Evolutionary conservation across 2,329 filamentous ascomycete species (phyloP).

Genomic region (Exophiala lecanii-corni): DNA sequence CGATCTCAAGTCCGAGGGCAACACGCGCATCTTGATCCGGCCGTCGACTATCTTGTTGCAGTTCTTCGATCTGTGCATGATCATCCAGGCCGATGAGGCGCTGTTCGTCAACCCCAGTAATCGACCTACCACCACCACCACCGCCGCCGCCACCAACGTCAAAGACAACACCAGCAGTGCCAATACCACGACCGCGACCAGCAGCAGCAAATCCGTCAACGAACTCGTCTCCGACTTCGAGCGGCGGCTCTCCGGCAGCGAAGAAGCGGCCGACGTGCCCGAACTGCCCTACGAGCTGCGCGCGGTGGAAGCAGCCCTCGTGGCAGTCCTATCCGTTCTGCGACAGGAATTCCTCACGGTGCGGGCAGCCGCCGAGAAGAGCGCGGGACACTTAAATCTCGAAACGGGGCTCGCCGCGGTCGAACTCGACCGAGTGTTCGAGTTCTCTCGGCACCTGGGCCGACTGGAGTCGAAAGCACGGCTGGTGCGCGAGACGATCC

Average conservation of each 20-base stretch:
- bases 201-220: conserved; percentile 20
- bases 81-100: conserved; percentile 32
- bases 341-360: conserved; percentile 28
- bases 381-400: conserved; percentile 10
- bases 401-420: conserved; percentile 15
- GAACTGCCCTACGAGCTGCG: conserved; percentile 33
- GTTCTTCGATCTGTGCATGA: conserved; percentile 34
- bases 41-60: conserved; percentile 33
- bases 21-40: conserved; percentile 34
- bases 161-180: conserved; percentile 10
- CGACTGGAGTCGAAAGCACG: conserved; percentile 33
- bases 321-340: conserved; percentile 32
- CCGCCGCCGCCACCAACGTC: too few relatives aligned
- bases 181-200: too few relatives aligned
- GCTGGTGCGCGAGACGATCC: conserved; percentile 32
- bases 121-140: conserved; percentile 9
- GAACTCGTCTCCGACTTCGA: conserved; percentile 30
- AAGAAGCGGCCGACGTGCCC: conserved; percentile 20
- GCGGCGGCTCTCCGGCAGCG: conserved; percentile 22
- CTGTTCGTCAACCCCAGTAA: conserved; percentile 28
- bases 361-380: conserved; percentile 11
- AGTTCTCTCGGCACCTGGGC: conserved; percentile 27
- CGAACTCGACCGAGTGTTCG: conserved; percentile 29
- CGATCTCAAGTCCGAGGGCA: conserved; percentile 32
- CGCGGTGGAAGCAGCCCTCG: conserved; percentile 34